Conservation (phyloP, 1,284 basidiomycete genomes). For the Polyporus tsugae region DNA sequence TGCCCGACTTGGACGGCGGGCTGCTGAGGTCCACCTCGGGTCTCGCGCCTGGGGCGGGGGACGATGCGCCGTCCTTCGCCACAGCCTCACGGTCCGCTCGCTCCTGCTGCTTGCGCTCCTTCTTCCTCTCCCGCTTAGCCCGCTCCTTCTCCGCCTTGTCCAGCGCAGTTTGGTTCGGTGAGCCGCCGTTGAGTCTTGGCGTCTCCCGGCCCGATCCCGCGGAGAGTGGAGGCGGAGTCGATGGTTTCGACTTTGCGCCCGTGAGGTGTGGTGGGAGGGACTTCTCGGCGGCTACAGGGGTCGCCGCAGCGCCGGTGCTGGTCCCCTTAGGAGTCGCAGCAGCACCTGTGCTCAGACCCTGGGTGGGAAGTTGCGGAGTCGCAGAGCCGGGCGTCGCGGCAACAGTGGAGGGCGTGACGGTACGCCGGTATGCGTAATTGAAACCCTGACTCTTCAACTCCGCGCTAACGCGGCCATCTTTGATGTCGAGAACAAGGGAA, state of each 20-base stretch:
- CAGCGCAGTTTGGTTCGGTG: constrained; percentile 25
- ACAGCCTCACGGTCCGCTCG: constrained; percentile 49
- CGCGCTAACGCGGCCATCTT: constrained; percentile 90
- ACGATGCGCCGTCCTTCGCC: constrained; percentile 42
- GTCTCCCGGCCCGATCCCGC: constrained; percentile 45
- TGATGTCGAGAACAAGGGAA: constrained; percentile 86
- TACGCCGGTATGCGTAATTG: constrained; percentile 93
- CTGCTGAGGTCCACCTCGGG: constrained; percentile 34
- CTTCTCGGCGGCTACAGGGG: constrained; percentile 36
- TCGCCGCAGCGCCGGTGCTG: constrained; percentile 32
- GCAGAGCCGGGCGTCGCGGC: constrained; percentile 52
- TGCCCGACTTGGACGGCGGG: constrained; percentile 47
- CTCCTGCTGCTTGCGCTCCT: constrained; percentile 63
- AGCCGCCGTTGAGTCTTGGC: constrained; percentile 49
- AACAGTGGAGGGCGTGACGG: constrained; percentile 57
- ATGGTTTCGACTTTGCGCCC: constrained; percentile 41
- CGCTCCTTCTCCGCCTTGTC: constrained; percentile 59
- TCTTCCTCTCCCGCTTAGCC: constrained; percentile 65
- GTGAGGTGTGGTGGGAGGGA: constrained; percentile 39
- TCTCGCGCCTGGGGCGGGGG: constrained; percentile 30
- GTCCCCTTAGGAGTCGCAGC: constrained; percentile 42
- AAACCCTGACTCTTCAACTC: constrained; percentile 96
- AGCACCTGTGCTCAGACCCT: constrained; percentile 36
- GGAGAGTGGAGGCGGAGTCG: constrained; percentile 40
- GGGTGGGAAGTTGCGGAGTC: constrained; percentile 45